phyloP scores from a whole-genome alignment of 1,284 basidiomycete genomes.

The Albatrellus sp. region DNA sequence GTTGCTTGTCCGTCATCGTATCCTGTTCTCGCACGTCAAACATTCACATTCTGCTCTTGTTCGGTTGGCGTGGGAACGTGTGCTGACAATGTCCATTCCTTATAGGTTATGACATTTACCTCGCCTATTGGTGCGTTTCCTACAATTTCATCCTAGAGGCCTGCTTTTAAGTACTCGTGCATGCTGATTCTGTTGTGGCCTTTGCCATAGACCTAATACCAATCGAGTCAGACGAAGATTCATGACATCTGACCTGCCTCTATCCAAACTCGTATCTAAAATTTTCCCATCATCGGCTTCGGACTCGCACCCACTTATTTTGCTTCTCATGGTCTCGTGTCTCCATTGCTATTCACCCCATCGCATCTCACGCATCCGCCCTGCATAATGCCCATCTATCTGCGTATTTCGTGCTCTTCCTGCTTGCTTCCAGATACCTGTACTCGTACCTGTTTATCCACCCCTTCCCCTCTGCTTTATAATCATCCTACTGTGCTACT shows the following conservation, averaged over 20 bases:
- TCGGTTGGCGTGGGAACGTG: background rate
- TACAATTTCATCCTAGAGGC: background rate
- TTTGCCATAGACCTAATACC: background rate
- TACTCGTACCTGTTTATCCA: background rate
- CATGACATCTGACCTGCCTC: background rate
- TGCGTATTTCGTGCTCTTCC: background rate
- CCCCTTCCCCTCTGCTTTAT: background rate
- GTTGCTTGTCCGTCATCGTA: too few species aligned
- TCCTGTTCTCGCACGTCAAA: too few species aligned
- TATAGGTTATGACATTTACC: constrained; percentile 3
- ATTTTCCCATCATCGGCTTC: background rate
- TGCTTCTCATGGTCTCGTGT: background rate
- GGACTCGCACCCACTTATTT: background rate
- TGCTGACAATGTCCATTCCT: background rate
- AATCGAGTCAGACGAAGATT: background rate
- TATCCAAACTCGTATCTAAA: background rate
- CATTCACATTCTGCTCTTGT: background rate
- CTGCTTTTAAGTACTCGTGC: background rate
- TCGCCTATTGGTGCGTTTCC: constrained; percentile 3
- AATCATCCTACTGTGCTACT: too few species aligned
- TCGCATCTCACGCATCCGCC: background rate
- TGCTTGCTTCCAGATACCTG: background rate
- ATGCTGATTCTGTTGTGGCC: background rate
- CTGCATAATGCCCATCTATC: background rate
- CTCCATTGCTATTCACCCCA: background rate